Conservation (phyloP, 192 early-diverging fungal species). For the Backusella westeae region DNA sequence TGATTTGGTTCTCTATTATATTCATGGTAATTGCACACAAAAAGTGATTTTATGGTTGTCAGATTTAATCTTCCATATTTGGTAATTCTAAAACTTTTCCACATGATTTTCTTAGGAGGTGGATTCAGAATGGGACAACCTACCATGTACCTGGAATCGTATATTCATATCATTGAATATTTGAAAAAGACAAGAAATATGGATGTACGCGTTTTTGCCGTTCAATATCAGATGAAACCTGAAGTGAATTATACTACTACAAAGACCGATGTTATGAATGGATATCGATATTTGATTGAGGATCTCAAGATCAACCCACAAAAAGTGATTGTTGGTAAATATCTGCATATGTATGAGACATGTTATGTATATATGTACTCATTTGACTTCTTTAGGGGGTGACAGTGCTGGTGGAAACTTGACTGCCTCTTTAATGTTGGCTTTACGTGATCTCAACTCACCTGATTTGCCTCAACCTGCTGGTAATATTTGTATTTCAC, state of each 20-base stretch:
- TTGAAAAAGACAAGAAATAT: not conserved
- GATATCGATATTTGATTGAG: constrained; percentile 19
- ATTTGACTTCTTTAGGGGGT: not conserved
- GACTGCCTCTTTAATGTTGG: not conserved
- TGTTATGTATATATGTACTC: not conserved
- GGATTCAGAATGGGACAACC: constrained; percentile 13
- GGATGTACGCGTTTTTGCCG: constrained; percentile 2
- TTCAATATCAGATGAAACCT: constrained; percentile 1
- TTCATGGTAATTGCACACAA: constrained; percentile 16
- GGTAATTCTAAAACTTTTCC: not conserved
- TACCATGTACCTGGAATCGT: constrained; percentile 13
- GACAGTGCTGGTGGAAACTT: constrained; percentile 24
- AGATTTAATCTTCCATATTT: not conserved
- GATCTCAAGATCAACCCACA: constrained; percentile 2
- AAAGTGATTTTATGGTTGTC: not conserved
- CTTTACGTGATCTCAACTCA: not conserved
- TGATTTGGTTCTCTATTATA: constrained; percentile 16
- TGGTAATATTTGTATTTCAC: constrained; percentile 11
- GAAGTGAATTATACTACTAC: not conserved
- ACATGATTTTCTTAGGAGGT: not conserved
- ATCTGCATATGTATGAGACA: not conserved
- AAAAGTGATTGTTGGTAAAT: constrained; percentile 16
- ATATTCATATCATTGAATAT: constrained; percentile 9
- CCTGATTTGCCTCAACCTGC: constrained; percentile 9
- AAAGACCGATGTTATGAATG: constrained; percentile 6